Conservation (phyloP, 805 yeast genomes). For the Jamesozyma hellenica region DNA sequence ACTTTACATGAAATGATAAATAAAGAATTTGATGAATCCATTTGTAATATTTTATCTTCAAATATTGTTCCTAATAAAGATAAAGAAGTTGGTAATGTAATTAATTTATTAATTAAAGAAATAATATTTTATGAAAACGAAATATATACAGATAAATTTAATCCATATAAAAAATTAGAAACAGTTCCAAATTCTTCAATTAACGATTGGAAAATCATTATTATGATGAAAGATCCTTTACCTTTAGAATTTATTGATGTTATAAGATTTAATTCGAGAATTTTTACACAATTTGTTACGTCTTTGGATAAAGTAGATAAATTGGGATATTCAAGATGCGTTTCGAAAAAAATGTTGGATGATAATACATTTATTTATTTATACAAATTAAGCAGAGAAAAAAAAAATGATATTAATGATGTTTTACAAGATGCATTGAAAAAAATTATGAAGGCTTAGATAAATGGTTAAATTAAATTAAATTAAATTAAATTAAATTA, state of each 20-base stretch:
- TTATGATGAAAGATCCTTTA: conserved; percentile 8
- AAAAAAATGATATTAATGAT: neutral
- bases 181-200: conserved; percentile 6
- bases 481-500: neutral
- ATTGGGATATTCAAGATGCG: conserved; percentile 11
- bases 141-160: conserved; percentile 8
- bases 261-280: conserved; percentile 10
- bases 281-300: conserved; percentile 14
- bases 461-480: no score
- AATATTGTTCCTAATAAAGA: neutral
- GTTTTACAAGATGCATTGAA: conserved; percentile 1
- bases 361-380: conserved; percentile 15
- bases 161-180: conserved; percentile 1
- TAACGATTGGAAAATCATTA: conserved; percentile 13
- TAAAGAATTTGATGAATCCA: conserved; percentile 1
- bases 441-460: neutral
- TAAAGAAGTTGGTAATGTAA: neutral
- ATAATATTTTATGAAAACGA: conserved; percentile 7
- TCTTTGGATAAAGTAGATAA: conserved; percentile 9
- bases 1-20: conserved; percentile 6
- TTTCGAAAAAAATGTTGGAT: conserved; percentile 15
- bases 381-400: conserved; percentile 7
- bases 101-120: conserved; percentile 4
- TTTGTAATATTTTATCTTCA: no score
- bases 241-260: conserved; percentile 9